phyloP scores from a whole-genome alignment of 148 eudicot genomes.

The Camellia granthamiana region DNA sequence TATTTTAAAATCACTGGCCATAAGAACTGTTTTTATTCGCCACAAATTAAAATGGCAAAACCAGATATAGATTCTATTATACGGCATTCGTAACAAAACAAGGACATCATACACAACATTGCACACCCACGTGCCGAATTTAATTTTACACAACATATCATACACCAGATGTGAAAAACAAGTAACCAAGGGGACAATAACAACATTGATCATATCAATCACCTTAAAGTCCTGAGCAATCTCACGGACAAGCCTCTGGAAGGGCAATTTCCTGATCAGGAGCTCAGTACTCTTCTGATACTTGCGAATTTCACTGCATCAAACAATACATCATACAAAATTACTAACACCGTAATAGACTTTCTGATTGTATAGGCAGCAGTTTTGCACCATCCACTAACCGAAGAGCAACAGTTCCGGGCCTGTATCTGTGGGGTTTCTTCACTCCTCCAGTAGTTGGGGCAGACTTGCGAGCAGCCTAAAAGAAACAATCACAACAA shows the following conservation, averaged over 20 bases:
- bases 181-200: neutral
- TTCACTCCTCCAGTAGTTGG: slow-evolving; percentile 30
- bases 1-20: neutral
- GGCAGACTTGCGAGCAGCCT: slow-evolving; percentile 25
- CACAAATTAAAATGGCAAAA: neutral
- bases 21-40: neutral
- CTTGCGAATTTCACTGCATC: slow-evolving; percentile 24
- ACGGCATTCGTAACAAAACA: neutral
- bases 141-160: neutral
- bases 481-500: neutral
- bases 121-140: neutral
- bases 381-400: neutral
- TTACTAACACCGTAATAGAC: neutral
- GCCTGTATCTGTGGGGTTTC: slow-evolving; percentile 26
- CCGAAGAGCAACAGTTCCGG: slow-evolving; percentile 29
- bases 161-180: neutral
- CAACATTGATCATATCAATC: neutral
- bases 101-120: neutral
- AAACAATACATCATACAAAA: neutral
- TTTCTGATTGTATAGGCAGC: no score
- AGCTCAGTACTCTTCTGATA: slow-evolving; percentile 25
- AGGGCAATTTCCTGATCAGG: slow-evolving; percentile 23
- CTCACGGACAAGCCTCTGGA: slow-evolving; percentile 30
- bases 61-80: neutral
- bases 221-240: slow-evolving; percentile 30